Evolutionary conservation across 2,329 filamentous ascomycete genomes (phyloP).

Genomic region (Diaporthe citrichinensis): DNA sequence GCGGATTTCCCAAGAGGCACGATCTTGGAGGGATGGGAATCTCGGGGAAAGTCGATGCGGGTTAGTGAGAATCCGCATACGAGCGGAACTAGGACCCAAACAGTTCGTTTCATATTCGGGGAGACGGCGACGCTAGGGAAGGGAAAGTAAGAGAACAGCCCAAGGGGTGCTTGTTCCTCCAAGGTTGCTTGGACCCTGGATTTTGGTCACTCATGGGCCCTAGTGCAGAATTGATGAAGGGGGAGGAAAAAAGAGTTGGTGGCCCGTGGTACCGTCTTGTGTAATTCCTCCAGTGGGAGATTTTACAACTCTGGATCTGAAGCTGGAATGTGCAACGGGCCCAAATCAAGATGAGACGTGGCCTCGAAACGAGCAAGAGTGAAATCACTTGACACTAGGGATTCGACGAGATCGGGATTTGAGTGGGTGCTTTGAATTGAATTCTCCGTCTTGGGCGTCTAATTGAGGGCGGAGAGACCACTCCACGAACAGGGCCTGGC

Average conservation of each 20-base stretch:
- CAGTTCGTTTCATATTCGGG: conserved; percentile 32
- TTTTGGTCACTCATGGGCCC: not conserved
- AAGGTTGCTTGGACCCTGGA: conserved; percentile 22
- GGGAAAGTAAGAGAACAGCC: not conserved
- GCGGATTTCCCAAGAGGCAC: not conserved
- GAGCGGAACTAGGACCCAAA: conserved; percentile 6
- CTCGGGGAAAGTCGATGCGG: conserved; percentile 31
- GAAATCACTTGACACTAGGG: not conserved
- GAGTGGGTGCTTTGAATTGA: conserved; percentile 11
- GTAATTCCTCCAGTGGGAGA: conserved; percentile 16
- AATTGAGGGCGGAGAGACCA: conserved; percentile 18
- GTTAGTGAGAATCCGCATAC: conserved; percentile 19
- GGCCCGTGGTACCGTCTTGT: not conserved
- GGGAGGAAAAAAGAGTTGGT: not conserved
- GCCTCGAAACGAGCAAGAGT: conserved; percentile 8
- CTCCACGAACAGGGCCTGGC: not conserved
- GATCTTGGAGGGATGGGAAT: conserved; percentile 17
- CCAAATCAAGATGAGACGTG: conserved; percentile 30
- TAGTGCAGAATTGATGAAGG: not conserved
- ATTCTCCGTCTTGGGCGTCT: conserved; percentile 23
- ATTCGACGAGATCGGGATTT: not conserved
- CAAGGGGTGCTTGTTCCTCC: not conserved
- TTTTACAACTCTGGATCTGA: not conserved
- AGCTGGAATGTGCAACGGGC: not conserved
- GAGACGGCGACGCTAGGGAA: conserved; percentile 11